These are phyloP conservation scores for Ganoderma resinaceum DNA, from an alignment of 1,284 basidiomycete species.

Conservation along the genomic window DNA sequence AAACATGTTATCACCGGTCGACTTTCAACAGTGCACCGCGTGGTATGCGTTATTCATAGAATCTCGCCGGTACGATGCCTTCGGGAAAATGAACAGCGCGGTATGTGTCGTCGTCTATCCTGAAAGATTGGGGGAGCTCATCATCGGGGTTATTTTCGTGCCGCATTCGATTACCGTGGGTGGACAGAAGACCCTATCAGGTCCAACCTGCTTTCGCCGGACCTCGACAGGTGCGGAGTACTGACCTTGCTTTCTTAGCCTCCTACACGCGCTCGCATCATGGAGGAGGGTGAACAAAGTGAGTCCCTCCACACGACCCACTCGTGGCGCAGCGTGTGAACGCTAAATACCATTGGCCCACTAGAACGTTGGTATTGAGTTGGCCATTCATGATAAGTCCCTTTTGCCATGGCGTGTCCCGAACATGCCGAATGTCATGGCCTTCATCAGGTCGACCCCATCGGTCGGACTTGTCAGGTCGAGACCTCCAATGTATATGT, in stretches of 20 bases:
- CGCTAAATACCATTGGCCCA: not conserved
- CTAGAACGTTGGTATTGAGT: not conserved
- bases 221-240: not conserved
- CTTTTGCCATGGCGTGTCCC: not conserved
- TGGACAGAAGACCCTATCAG: not conserved
- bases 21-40: not conserved
- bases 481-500: not conserved
- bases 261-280: not conserved
- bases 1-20: not conserved
- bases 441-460: not conserved
- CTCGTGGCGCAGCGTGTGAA: conserved; percentile 4
- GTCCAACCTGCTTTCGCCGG: not conserved
- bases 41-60: not conserved
- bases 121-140: not conserved
- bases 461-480: not conserved
- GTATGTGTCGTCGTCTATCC: not conserved
- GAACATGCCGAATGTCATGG: not conserved
- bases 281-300: not conserved
- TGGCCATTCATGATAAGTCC: not conserved
- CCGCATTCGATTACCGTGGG: not conserved
- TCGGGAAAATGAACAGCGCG: not conserved
- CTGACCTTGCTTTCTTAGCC: not conserved
- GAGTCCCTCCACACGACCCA: not conserved
- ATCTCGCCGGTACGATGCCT: not conserved
- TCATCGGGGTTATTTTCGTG: not conserved